Evolutionary conservation across 2,329 filamentous ascomycete genomes (phyloP).

Genomic region (Fusarium sp.): DNA sequence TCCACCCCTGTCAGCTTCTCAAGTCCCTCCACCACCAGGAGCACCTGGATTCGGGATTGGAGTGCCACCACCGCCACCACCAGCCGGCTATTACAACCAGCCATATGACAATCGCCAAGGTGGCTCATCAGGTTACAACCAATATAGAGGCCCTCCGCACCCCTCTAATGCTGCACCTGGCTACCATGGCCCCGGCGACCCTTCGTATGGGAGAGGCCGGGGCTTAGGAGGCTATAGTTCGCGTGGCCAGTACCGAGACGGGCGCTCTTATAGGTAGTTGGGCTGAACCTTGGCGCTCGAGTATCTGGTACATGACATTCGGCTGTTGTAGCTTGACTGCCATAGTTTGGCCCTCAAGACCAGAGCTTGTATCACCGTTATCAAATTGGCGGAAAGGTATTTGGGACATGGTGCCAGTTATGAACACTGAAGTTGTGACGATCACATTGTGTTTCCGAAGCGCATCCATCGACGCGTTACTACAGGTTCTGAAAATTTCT

Average conservation of each 20-base stretch:
- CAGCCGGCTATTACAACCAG: constrained; percentile 39
- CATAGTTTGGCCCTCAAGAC: background rate
- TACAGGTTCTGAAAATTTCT: background rate
- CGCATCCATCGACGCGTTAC: background rate
- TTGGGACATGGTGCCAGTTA: background rate
- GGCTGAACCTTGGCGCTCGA: background rate
- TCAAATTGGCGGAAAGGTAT: background rate
- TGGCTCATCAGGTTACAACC: constrained; percentile 37
- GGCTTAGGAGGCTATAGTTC: constrained; percentile 35
- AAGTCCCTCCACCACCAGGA: constrained; percentile 49
- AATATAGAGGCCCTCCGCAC: constrained; percentile 33
- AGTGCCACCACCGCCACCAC: constrained; percentile 49
- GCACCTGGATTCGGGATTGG: constrained; percentile 50
- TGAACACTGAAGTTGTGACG: background rate
- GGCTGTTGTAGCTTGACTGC: background rate
- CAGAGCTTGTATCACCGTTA: background rate
- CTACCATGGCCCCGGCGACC: constrained; percentile 37
- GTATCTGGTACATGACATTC: background rate
- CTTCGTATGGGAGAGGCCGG: constrained; percentile 34
- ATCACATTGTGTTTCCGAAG: background rate
- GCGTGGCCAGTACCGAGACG: constrained; percentile 36
- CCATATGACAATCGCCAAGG: constrained; percentile 26
- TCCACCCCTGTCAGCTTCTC: constrained; percentile 13
- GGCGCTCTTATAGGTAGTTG: constrained; percentile 41
- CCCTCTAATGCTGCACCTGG: constrained; percentile 26